phyloP scores from a whole-genome alignment of 106 monocot genomes.

The Dioscorea dumetorum region DNA sequence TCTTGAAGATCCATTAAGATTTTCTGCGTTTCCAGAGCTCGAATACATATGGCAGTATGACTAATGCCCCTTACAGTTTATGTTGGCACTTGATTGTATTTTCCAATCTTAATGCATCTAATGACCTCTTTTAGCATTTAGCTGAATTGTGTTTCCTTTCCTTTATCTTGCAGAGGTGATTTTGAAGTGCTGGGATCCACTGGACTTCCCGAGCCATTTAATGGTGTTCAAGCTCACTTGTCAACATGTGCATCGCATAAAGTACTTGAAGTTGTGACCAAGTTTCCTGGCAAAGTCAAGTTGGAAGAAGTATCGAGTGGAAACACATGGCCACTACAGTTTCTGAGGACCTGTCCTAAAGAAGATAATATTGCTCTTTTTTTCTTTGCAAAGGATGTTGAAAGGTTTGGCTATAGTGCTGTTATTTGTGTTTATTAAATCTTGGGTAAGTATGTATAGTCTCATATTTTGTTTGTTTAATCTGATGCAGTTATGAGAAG shows the following conservation, averaged over 20 bases:
- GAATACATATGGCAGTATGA: slow-evolving; percentile 84
- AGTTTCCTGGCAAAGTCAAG: slow-evolving; percentile 46
- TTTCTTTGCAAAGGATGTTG: slow-evolving; percentile 84
- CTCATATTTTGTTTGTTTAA: slow-evolving; percentile 5
- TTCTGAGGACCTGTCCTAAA: slow-evolving; percentile 30
- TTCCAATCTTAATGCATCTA: neutral
- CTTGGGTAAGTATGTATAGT: neutral
- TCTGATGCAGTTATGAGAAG: slow-evolving; percentile 53
- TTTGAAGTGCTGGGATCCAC: slow-evolving; percentile 49
- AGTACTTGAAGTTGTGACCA: slow-evolving; percentile 51
- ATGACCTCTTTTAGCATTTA: neutral
- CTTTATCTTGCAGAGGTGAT: slow-evolving; percentile 50
- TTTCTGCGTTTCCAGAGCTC: slow-evolving; percentile 53
- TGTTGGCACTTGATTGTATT: neutral
- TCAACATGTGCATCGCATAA: slow-evolving; percentile 60
- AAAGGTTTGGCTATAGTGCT: slow-evolving; percentile 33
- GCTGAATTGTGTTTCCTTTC: slow-evolving; percentile 1
- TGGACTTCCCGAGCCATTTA: slow-evolving; percentile 21
- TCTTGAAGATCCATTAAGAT: slow-evolving; percentile 13
- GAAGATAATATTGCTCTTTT: slow-evolving; percentile 83
- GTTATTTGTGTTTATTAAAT: neutral
- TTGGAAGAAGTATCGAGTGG: slow-evolving; percentile 52
- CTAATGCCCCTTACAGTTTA: neutral
- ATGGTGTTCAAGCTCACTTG: slow-evolving; percentile 84
- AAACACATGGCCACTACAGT: slow-evolving; percentile 56